Conservation (phyloP, 108 stramenopile species). For the Seminavis robusta region DNA sequence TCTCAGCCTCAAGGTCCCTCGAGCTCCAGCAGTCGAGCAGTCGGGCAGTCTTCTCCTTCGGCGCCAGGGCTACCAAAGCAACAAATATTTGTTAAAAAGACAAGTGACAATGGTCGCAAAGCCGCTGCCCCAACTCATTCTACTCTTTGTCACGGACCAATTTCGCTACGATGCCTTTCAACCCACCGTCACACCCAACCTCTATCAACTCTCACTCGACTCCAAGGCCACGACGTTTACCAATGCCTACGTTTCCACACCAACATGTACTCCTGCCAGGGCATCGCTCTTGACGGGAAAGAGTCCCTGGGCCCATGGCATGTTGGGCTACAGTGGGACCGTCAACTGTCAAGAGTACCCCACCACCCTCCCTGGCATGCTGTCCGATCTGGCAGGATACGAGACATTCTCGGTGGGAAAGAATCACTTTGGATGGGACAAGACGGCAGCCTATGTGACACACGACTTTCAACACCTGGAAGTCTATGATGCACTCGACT, state of each 20-base stretch:
- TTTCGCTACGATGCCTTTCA: slow-evolving; percentile 31
- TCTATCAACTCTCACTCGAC: neutral
- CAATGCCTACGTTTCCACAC: slow-evolving; percentile 27
- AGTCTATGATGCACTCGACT: slow-evolving; percentile 26
- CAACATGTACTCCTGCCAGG: slow-evolving; percentile 39
- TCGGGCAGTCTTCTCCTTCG: too few relatives aligned
- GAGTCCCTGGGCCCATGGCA: slow-evolving; percentile 36
- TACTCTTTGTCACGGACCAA: slow-evolving; percentile 34
- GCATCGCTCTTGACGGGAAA: slow-evolving; percentile 32
- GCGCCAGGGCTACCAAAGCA: too few relatives aligned
- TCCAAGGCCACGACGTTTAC: slow-evolving; percentile 9
- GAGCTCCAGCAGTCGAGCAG: too few relatives aligned
- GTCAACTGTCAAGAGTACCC: slow-evolving; percentile 21
- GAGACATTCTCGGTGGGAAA: slow-evolving; percentile 25
- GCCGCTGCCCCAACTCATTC: slow-evolving; percentile 26
- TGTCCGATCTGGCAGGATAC: slow-evolving; percentile 7
- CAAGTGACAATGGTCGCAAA: too few relatives aligned
- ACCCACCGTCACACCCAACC: slow-evolving; percentile 19
- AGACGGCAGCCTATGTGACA: neutral
- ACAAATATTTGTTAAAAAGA: too few relatives aligned
- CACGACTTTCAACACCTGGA: slow-evolving; percentile 21
- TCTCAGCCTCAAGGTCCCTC: too few relatives aligned
- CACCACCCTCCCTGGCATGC: slow-evolving; percentile 20
- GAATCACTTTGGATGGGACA: slow-evolving; percentile 32
- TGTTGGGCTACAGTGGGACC: slow-evolving; percentile 23